A percentile compares a stretch with the other conserved stretches of the same genome.
Conservation (phyloP, 805 yeast genomes). For the Jamesozyma spencerorum region DNA sequence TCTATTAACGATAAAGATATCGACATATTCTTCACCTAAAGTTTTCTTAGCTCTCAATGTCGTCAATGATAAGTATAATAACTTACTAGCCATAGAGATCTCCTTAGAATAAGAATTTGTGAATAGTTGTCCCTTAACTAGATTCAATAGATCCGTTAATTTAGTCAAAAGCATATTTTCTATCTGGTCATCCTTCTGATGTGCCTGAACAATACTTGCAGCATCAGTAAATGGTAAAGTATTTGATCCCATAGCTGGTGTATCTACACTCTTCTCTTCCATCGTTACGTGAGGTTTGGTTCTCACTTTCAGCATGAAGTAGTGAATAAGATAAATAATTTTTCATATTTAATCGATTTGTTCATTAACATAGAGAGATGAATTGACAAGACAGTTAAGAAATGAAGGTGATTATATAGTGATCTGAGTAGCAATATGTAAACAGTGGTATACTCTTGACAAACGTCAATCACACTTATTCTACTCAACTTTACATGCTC, state of each 20-base stretch:
- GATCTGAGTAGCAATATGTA: too few species aligned
- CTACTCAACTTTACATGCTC: too few species aligned
- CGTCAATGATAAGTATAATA: conserved; percentile 62
- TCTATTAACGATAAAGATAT: conserved; percentile 54
- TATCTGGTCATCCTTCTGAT: conserved; percentile 79
- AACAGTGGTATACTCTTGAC: too few species aligned
- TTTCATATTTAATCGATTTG: background rate
- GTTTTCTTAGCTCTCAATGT: conserved; percentile 72
- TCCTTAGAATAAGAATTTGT: conserved; percentile 56
- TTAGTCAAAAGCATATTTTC: conserved; percentile 46
- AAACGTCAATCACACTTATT: too few species aligned
- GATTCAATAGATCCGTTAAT: conserved; percentile 46
- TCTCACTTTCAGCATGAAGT: too few species aligned
- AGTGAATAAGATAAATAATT: too few species aligned
- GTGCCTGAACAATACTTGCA: conserved; percentile 83
- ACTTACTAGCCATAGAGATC: conserved; percentile 46
- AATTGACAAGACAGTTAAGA: too few species aligned
- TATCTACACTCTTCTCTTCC: background rate
- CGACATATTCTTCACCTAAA: conserved; percentile 91
- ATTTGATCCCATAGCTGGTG: background rate
- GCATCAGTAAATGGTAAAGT: conserved; percentile 71
- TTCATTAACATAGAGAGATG: too few species aligned
- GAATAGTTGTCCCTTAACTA: conserved; percentile 52
- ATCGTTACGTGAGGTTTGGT: too few species aligned
- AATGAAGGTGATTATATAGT: too few species aligned